phyloP scores from a whole-genome alignment of 1,284 basidiomycete genomes.

The Cystobasidium sp. region DNA sequence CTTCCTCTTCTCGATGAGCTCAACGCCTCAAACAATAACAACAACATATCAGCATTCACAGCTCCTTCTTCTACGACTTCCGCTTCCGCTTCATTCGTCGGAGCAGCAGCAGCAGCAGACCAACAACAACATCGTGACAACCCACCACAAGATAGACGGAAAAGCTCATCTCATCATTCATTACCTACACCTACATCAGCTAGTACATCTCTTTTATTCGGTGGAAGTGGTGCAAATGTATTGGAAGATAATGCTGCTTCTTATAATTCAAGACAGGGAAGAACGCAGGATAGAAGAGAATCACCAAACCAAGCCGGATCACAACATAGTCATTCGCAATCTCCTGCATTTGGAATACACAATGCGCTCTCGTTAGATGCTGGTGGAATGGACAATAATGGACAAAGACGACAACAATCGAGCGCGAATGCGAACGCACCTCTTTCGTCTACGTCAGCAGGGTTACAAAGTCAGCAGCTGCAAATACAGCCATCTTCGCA shows the following conservation, averaged over 20 bases:
- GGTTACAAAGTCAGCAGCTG: not conserved
- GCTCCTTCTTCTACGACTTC: not conserved
- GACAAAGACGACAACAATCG: too few relatives aligned
- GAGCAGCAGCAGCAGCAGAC: not conserved
- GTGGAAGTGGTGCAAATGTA: not conserved
- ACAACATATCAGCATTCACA: not conserved
- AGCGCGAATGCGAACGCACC: too few relatives aligned
- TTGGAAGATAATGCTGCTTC: not conserved
- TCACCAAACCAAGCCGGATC: not conserved
- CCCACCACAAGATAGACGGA: not conserved
- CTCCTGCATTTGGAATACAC: slow-evolving; percentile 8
- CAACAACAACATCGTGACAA: slow-evolving; percentile 10
- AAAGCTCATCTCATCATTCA: slow-evolving; percentile 5
- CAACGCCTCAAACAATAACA: too few relatives aligned
- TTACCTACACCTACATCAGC: slow-evolving; percentile 6
- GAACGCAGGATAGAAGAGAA: not conserved
- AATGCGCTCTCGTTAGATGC: too few relatives aligned
- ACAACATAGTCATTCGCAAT: slow-evolving; percentile 7
- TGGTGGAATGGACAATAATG: too few relatives aligned
- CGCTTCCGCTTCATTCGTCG: too few relatives aligned
- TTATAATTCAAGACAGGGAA: not conserved
- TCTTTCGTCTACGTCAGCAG: not conserved
- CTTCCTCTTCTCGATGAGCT: too few relatives aligned
- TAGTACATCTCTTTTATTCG: slow-evolving; percentile 13
- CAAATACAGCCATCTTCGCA: not conserved